These are phyloP conservation scores for Spirogloea muscicola DNA, from an alignment of 139 green algal genomes.

Conservation along the genomic window DNA sequence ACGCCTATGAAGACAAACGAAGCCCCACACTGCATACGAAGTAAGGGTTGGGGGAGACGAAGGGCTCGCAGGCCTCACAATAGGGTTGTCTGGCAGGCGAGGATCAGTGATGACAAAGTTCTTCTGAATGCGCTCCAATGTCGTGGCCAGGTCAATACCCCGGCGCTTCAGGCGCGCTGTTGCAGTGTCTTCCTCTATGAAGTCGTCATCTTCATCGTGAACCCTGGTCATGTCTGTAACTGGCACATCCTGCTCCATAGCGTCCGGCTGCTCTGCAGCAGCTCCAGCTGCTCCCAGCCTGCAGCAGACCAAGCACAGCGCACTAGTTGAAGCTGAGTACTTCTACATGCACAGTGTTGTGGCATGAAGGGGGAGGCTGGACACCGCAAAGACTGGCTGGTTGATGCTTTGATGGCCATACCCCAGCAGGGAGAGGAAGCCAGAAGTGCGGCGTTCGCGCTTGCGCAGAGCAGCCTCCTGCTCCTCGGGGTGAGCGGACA, in stretches of 20 bases:
- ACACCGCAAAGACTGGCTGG: not conserved
- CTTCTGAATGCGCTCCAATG: slow-evolving; percentile 95
- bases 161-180: too few relatives aligned
- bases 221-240: too few relatives aligned
- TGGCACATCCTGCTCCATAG: too few relatives aligned
- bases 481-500: not conserved
- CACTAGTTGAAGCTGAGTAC: not conserved
- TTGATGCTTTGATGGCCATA: not conserved
- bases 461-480: slow-evolving; percentile 7
- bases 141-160: slow-evolving; percentile 91
- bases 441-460: not conserved
- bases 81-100: slow-evolving; percentile 91
- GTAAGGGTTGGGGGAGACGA: too few relatives aligned
- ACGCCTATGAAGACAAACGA: not conserved
- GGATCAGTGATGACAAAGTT: slow-evolving; percentile 95
- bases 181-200: too few relatives aligned
- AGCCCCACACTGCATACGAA: not conserved
- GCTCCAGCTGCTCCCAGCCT: too few relatives aligned
- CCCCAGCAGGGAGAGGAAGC: slow-evolving; percentile 1
- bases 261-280: too few relatives aligned
- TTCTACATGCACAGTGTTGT: not conserved
- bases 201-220: too few relatives aligned
- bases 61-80: slow-evolving; percentile 65
- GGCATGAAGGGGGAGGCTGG: not conserved
- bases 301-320: too few relatives aligned